Base-by-base conservation (phyloP, 192 early-diverging fungal species). In the Entrophospora sp. region DNA sequence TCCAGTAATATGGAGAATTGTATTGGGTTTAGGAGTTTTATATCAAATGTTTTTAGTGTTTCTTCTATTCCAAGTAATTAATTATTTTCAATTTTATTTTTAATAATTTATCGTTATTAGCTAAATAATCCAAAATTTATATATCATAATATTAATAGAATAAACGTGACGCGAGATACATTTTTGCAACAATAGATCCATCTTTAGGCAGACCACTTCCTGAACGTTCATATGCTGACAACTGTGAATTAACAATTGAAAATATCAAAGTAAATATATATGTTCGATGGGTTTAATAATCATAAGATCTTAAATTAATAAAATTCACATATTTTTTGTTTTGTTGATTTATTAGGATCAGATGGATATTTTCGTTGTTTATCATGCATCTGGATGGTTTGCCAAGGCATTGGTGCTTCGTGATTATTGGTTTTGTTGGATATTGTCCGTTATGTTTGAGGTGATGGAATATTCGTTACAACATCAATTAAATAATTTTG, bases 391-490 rank as follows among this genome's bases (percentile, higher is more conserved):
- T 30, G 95, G 95, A 22, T 98, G 95, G 95, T 95, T 91, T 67
- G 87, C 83, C 59, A 96, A 96, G 76, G 88, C 93, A 5, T 73
- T 98, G 25, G 90, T 98, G 49, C 73, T 98, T 49, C 88, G 95
- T 36, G 94, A 98, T 75, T 88, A 89, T 72, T 94, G 89, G 65
- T 89, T 96, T 73, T 95, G 93, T 75, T 98, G 95, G 95, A 93
- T 98, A 46, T 70, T 96, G 55, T 94, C 92, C 0, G 72, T 98
- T 49, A 85, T 92, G 73, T 98, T 98, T 77, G 95, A 98, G 75
- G 77, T 96, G 28, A 84, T 91, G 81, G 95, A 98, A 69, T 98
- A 98, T 76, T 90, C 93, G 52, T 79, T 98, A 44, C 82, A 88
- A 62, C 94, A 98, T 76, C 95, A 96, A 71, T 80, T 98, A 70